Percentiles rank a stretch among this genome's conserved stretches.
phyloP scores from a whole-genome alignment of 345 rosid genomes.

The Psidium friedrichsthalianum region DNA sequence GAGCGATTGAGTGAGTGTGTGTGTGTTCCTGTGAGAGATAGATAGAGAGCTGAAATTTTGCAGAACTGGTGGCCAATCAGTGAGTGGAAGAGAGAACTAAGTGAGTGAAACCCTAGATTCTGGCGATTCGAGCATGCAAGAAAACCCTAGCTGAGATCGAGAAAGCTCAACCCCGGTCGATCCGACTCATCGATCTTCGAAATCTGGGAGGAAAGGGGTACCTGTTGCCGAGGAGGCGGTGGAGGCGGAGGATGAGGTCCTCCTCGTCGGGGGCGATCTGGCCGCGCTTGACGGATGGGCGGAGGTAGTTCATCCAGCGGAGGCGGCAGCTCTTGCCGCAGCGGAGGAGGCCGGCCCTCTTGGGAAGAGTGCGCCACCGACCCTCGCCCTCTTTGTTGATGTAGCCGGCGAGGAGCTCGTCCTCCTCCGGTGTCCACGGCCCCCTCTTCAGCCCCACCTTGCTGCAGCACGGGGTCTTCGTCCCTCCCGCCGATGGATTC shows the following conservation, averaged over 20 bases:
- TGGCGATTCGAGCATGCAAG: background rate
- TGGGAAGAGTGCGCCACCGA: constrained; percentile 53
- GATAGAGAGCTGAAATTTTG: background rate
- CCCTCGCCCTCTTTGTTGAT: constrained; percentile 48
- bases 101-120: background rate
- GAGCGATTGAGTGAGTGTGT: background rate
- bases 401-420: constrained; percentile 35
- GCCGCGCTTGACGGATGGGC: constrained; percentile 52
- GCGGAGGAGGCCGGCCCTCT: constrained; percentile 42
- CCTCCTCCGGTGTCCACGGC: constrained; percentile 61
- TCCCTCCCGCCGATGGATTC: constrained; percentile 4
- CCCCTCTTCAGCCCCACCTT: constrained; percentile 48
- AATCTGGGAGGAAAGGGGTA: background rate
- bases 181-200: background rate
- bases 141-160: background rate
- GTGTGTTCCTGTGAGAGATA: background rate
- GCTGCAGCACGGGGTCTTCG: constrained; percentile 40
- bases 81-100: background rate
- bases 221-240: constrained; percentile 57
- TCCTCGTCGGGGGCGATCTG: constrained; percentile 57
- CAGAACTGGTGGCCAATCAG: background rate
- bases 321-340: constrained; percentile 74
- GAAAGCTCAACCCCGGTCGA: background rate
- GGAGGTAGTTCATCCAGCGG: constrained; percentile 64
- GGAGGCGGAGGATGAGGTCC: constrained; percentile 58